Conservation (phyloP, 441 rosid species). For the Raphanus hybrid region DNA sequence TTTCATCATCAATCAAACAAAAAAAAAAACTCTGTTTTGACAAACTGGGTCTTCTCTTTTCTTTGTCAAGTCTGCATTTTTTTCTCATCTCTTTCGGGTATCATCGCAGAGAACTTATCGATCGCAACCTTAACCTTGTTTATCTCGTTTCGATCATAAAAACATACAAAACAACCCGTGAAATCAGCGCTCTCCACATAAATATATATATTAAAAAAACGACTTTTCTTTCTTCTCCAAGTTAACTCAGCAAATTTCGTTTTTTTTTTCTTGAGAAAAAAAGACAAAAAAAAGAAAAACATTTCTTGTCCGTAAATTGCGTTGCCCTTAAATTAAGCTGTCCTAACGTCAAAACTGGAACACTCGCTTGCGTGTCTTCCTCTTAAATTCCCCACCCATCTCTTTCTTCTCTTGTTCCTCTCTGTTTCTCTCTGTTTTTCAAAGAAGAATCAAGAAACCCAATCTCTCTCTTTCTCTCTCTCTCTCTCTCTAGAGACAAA, state of each 20-base stretch:
- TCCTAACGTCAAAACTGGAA: constrained; percentile 48
- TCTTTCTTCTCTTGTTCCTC: constrained; percentile 22
- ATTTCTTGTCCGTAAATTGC: constrained; percentile 35
- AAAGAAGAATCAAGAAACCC: constrained; percentile 37
- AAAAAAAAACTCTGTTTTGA: neutral
- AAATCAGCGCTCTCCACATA: constrained; percentile 39
- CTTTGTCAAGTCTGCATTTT: constrained; percentile 29
- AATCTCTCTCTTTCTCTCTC: constrained; percentile 30
- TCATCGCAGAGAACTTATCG: neutral
- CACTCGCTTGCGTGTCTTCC: constrained; percentile 47
- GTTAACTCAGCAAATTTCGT: constrained; percentile 43
- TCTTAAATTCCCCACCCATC: constrained; percentile 27
- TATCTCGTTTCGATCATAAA: neutral
- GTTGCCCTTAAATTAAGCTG: constrained; percentile 43
- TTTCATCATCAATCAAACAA: neutral
- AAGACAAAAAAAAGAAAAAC: neutral
- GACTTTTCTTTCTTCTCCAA: constrained; percentile 42
- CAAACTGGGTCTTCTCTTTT: constrained; percentile 4
- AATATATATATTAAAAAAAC: neutral
- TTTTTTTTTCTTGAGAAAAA: neutral
- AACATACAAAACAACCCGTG: constrained; percentile 35
- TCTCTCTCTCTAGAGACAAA: constrained; percentile 19
- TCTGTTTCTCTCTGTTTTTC: constrained; percentile 29
- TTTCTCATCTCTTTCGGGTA: constrained; percentile 18
- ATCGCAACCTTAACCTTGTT: neutral